Conservation (phyloP, 73 alveolate species). For the Stentor coeruleus region DNA sequence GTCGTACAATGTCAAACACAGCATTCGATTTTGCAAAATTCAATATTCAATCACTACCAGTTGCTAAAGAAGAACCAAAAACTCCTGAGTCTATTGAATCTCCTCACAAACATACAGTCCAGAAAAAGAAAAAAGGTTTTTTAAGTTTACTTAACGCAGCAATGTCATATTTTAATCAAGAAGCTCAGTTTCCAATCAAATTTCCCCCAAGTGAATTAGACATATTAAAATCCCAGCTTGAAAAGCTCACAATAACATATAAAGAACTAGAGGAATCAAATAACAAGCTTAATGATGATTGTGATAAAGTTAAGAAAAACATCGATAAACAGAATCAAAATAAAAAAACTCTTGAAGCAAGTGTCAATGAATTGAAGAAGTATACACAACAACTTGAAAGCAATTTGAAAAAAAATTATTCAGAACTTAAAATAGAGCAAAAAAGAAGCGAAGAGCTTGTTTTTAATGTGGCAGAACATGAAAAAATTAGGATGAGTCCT, state of each 20-base stretch:
- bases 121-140: not conserved
- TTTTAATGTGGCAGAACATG: too few relatives aligned
- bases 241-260: not conserved
- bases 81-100: not conserved
- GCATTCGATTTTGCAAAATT: not conserved
- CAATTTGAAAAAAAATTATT: not conserved
- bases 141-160: not conserved
- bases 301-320: not conserved
- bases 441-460: conserved; percentile 2
- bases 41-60: not conserved
- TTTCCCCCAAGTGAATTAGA: not conserved
- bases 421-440: not conserved
- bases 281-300: not conserved
- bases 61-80: not conserved
- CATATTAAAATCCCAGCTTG: not conserved
- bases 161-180: not conserved
- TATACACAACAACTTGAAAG: conserved; percentile 1
- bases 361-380: not conserved
- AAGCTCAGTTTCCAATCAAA: not conserved
- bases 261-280: not conserved
- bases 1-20: conserved; percentile 7
- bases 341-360: not conserved
- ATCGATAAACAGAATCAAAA: not conserved
- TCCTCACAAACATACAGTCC: not conserved
- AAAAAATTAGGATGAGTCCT: too few relatives aligned